These are phyloP conservation scores for Yamadazyma pseudoaaseri DNA, from an alignment of 1,139 yeast genomes.

Conservation along the genomic window DNA sequence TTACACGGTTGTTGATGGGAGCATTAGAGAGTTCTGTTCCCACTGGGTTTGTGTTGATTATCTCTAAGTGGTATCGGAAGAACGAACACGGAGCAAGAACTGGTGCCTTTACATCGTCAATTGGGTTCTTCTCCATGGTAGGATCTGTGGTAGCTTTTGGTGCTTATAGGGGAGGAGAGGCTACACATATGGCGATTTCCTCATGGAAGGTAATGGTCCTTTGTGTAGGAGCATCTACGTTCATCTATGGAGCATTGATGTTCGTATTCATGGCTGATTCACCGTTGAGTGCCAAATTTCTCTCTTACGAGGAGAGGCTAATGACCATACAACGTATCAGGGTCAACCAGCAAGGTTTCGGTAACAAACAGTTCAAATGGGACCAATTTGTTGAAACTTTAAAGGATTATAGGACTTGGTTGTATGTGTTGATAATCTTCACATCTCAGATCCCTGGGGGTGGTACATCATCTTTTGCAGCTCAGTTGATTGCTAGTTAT, in stretches of 20 bases:
- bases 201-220: conserved; percentile 29
- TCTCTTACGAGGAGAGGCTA: conserved; percentile 36
- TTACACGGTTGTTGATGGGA: conserved; percentile 39
- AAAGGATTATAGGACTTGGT: no score
- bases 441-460: no score
- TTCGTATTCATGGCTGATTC: conserved; percentile 23
- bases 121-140: no score
- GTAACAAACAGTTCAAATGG: conserved; percentile 50
- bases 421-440: no score
- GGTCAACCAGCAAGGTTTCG: conserved; percentile 47
- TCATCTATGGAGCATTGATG: conserved; percentile 20
- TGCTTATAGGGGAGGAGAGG: conserved; percentile 10
- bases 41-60: conserved; percentile 34
- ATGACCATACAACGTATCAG: conserved; percentile 28
- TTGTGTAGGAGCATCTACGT: conserved; percentile 23
- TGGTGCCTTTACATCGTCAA: no score
- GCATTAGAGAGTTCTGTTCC: conserved; percentile 12
- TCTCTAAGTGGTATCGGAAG: conserved; percentile 14
- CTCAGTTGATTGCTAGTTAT: no score
- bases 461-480: no score
- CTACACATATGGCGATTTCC: conserved; percentile 21
- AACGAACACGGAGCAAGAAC: no score
- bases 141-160: conserved; percentile 22
- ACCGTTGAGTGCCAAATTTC: conserved; percentile 29
- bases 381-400: conserved; percentile 55